Conservation (phyloP, 192 early-diverging fungal genomes). For the Linnemannia schmuckeri region DNA sequence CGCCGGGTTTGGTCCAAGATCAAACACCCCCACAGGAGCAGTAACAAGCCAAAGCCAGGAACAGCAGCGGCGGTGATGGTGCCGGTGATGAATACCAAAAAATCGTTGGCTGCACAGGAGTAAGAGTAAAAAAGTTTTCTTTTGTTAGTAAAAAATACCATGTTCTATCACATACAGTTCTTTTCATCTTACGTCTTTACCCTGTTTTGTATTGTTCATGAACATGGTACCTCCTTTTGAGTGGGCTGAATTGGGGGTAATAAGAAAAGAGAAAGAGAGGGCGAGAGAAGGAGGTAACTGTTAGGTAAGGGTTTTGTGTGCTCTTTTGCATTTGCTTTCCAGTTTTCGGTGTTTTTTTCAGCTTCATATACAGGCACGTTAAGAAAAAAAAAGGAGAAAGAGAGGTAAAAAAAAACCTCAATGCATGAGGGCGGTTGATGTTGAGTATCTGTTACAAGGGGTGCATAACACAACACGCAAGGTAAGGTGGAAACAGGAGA, state of each 20-base stretch:
- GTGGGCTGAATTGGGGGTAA: background rate
- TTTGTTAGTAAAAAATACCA: background rate
- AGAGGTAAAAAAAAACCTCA: too few species aligned
- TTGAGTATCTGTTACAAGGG: conserved; percentile 16
- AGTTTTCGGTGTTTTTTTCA: background rate
- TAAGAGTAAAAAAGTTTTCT: background rate
- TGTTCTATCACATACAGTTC: too few species aligned
- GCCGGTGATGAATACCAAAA: background rate
- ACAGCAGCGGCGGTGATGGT: too few species aligned
- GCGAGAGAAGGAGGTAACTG: background rate
- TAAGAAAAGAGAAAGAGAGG: background rate
- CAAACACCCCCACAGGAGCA: conserved; percentile 5
- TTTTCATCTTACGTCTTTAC: background rate
- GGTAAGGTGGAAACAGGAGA: too few species aligned
- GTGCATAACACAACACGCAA: background rate
- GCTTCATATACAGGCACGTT: background rate
- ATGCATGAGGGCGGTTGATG: too few species aligned
- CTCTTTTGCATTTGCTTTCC: background rate
- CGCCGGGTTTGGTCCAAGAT: conserved; percentile 35
- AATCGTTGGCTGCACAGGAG: background rate
- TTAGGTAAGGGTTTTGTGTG: conserved; percentile 4
- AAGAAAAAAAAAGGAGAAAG: background rate
- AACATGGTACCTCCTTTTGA: background rate
- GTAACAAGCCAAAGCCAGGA: background rate
- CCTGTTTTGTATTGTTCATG: background rate